Conservation (phyloP, 2,329 filamentous ascomycete species). For the Cryphonectria carpinicola region DNA sequence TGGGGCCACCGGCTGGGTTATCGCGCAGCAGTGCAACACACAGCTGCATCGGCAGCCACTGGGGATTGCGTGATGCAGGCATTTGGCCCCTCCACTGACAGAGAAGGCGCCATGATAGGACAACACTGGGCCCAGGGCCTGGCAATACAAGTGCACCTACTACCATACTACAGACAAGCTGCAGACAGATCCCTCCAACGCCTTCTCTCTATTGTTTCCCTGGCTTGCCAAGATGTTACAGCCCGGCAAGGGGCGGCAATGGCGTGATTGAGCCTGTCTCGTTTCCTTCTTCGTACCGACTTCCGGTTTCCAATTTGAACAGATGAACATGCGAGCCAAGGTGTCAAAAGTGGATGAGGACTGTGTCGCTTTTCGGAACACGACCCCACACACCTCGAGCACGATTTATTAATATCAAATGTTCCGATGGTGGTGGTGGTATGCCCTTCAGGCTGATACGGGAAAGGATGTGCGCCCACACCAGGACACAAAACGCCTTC, state of each 20-base stretch:
- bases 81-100: not conserved
- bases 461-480: not conserved
- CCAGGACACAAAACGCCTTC: not conserved
- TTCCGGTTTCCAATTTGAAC: not conserved
- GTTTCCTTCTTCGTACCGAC: not conserved
- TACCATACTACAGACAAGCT: not conserved
- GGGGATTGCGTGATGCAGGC: not conserved
- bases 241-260: constrained; percentile 1
- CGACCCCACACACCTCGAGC: not conserved
- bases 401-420: not conserved
- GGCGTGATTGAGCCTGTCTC: not conserved
- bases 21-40: not conserved
- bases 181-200: not conserved
- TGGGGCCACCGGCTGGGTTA: not conserved
- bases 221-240: not conserved
- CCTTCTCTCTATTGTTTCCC: not conserved
- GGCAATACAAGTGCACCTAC: not conserved
- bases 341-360: not conserved
- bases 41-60: not conserved
- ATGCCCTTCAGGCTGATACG: not conserved
- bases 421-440: not conserved
- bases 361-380: not conserved
- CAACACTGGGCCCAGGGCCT: not conserved
- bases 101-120: not conserved
- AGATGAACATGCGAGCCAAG: not conserved